These are phyloP conservation scores for Rhynchosporium secalis DNA, from an alignment of 2,329 filamentous ascomycete species.

Conservation along the genomic window DNA sequence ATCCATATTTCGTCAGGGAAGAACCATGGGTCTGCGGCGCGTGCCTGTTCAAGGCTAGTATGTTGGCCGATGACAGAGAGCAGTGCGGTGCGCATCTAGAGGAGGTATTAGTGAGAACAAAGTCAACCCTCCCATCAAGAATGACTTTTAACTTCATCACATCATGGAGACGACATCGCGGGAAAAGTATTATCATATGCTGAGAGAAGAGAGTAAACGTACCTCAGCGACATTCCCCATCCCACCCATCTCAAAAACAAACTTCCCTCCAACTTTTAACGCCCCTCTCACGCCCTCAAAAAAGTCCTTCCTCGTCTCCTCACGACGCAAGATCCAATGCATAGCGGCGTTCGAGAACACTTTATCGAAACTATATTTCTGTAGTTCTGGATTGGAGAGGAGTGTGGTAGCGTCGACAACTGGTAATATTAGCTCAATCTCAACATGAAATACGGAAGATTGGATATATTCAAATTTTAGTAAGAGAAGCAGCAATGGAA, in stretches of 20 bases:
- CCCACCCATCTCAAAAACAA: constrained; percentile 72
- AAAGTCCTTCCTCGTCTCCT: constrained; percentile 47
- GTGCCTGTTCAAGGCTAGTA: constrained; percentile 50
- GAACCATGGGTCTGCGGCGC: constrained; percentile 65
- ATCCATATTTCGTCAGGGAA: constrained; percentile 67
- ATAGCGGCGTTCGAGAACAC: constrained; percentile 67
- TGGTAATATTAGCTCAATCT: constrained; percentile 30
- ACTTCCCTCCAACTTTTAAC: constrained; percentile 55
- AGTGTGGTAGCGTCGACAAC: constrained; percentile 51
- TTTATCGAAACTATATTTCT: constrained; percentile 48
- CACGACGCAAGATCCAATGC: constrained; percentile 58
- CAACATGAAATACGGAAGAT: not conserved
- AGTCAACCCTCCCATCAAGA: too few species aligned
- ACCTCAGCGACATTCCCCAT: constrained; percentile 65
- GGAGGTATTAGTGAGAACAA: too few species aligned
- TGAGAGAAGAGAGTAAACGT: not conserved
- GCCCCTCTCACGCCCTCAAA: constrained; percentile 53
- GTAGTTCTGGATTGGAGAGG: constrained; percentile 40
- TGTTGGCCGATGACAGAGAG: constrained; percentile 53
- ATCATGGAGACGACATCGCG: not conserved
- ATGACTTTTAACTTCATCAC: too few species aligned
- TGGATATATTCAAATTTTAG: too few species aligned
- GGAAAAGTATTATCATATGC: not conserved
- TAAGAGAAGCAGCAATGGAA: not conserved
- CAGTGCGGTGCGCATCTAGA: constrained; percentile 54